Percentiles rank a stretch among this genome's conserved stretches.
These are phyloP conservation scores for Digitaria exilis DNA, from an alignment of 202 grass and related monocot genomes.

Conservation along the genomic window DNA sequence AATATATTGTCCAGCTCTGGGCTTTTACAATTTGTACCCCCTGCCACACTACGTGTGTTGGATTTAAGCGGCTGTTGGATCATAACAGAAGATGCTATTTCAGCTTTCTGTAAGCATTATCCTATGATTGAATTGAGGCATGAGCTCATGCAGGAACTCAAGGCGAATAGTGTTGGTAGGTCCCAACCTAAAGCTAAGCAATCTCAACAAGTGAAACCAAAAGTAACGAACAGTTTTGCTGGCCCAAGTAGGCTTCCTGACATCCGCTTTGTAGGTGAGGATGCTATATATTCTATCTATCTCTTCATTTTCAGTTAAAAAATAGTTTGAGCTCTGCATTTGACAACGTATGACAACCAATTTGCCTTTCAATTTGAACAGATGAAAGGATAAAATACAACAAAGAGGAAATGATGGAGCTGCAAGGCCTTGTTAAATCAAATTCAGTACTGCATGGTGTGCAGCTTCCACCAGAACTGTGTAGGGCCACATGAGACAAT, in stretches of 20 bases:
- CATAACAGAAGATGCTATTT: conserved; percentile 57
- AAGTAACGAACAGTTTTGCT: conserved; percentile 23
- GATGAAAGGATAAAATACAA: conserved; percentile 92
- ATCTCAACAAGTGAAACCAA: conserved; percentile 34
- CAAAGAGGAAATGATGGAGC: conserved; percentile 65
- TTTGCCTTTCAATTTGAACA: conserved; percentile 48
- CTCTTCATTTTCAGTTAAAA: conserved; percentile 11
- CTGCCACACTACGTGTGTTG: conserved; percentile 50
- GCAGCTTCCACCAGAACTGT: conserved; percentile 58
- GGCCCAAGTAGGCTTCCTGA: conserved; percentile 21
- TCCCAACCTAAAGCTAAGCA: conserved; percentile 37
- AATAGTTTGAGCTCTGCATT: not conserved
- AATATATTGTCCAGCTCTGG: conserved; percentile 75
- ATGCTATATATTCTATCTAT: conserved; percentile 8
- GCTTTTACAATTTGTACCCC: conserved; percentile 65
- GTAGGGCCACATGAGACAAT: conserved; percentile 39
- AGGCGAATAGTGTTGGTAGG: conserved; percentile 22
- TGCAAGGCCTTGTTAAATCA: conserved; percentile 45
- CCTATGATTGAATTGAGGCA: conserved; percentile 71
- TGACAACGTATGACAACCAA: not conserved
- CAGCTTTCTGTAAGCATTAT: conserved; percentile 58
- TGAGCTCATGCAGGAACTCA: conserved; percentile 48
- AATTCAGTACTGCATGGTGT: conserved; percentile 38
- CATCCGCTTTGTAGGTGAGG: conserved; percentile 61
- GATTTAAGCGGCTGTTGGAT: conserved; percentile 91